Conservation (phyloP, 441 rosid species). For the Gossypium lobatum region DNA sequence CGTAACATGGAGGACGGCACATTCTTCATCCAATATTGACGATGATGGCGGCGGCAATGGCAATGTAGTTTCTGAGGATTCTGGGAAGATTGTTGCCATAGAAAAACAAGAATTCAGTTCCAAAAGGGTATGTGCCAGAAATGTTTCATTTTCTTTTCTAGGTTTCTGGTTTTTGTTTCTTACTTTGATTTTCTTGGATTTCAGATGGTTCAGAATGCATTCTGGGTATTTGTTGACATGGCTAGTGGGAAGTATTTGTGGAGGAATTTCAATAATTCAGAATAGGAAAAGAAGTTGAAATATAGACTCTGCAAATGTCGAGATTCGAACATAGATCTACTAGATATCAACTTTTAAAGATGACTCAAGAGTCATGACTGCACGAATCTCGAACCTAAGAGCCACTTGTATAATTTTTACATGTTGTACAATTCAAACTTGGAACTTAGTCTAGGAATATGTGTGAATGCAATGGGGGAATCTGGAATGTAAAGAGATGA, state of each 20-base stretch:
- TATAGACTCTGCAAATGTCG: no score
- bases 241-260: constrained; percentile 86
- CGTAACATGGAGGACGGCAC: constrained; percentile 65
- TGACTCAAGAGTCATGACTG: no score
- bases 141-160: background rate
- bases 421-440: background rate
- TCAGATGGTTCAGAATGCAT: constrained; percentile 69
- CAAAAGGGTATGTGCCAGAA: constrained; percentile 38
- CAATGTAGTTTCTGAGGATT: constrained; percentile 25
- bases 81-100: constrained; percentile 27
- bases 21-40: constrained; percentile 47
- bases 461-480: no score
- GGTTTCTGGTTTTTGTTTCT: background rate
- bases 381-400: background rate
- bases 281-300: background rate
- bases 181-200: constrained; percentile 4
- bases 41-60: constrained; percentile 4
- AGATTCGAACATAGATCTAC: no score
- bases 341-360: no score
- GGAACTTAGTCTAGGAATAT: background rate
- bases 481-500: background rate
- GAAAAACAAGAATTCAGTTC: constrained; percentile 39
- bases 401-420: background rate
- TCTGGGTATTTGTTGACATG: constrained; percentile 93
- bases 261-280: constrained; percentile 54